Evolutionary conservation across 192 early-diverging fungal species (phyloP).

Genomic region (Backusella psychrophila): DNA sequence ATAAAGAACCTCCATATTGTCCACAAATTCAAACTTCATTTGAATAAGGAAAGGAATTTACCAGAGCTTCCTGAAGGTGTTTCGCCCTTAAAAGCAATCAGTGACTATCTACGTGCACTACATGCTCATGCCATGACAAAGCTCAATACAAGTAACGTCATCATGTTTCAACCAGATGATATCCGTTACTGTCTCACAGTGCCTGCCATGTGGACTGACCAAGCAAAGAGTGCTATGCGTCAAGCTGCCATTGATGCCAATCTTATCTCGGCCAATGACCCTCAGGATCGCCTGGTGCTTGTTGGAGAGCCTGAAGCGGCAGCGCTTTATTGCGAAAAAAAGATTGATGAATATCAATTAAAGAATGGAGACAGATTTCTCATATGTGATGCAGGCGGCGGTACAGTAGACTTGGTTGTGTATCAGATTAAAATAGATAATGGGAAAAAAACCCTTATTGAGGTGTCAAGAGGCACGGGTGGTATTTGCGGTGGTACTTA

Average conservation of each 20-base stretch:
- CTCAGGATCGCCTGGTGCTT: conserved; percentile 41
- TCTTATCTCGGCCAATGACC: conserved; percentile 33
- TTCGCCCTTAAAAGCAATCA: background rate
- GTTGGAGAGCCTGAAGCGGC: conserved; percentile 45
- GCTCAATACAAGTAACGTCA: background rate
- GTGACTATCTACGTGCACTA: background rate
- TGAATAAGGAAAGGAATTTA: background rate
- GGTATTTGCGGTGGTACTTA: conserved; percentile 42
- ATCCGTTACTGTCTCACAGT: conserved; percentile 40
- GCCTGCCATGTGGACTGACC: conserved; percentile 52
- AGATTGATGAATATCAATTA: conserved; percentile 39
- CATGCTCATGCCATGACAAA: background rate
- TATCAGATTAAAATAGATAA: conserved; percentile 38
- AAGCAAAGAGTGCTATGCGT: conserved; percentile 41
- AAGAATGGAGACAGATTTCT: conserved; percentile 41
- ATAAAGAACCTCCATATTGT: background rate
- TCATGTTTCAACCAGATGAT: background rate
- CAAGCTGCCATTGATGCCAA: conserved; percentile 41
- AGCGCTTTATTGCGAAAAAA: conserved; percentile 43
- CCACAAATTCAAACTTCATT: background rate
- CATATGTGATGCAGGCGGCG: conserved; percentile 52
- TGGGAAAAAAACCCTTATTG: conserved; percentile 32
- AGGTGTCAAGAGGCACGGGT: conserved; percentile 44
- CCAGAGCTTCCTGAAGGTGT: background rate
- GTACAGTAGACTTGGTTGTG: conserved; percentile 51